Conservation (phyloP, 257 asterid species). For the Nicotiana attenuata region DNA sequence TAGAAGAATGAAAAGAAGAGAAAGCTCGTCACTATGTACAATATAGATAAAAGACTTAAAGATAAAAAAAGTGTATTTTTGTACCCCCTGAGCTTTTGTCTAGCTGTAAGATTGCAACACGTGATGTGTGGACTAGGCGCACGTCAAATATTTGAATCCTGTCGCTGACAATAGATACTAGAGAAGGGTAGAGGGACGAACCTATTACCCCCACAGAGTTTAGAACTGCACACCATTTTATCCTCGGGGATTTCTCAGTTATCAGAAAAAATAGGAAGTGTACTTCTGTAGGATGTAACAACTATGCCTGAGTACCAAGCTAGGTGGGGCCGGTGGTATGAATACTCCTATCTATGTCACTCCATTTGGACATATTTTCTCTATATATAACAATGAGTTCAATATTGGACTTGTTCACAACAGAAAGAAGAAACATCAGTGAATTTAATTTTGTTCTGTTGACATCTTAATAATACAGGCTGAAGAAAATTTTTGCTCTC, state of each 20-base stretch:
- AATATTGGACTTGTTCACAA: neutral
- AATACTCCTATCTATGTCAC: neutral
- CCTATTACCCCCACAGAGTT: too few relatives aligned
- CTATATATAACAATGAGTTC: neutral
- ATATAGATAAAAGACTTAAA: neutral
- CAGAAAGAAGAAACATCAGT: neutral
- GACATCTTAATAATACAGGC: neutral
- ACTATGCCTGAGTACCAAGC: neutral
- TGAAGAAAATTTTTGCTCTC: neutral
- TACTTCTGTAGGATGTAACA: neutral
- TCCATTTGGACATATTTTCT: neutral
- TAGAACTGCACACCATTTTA: too few relatives aligned
- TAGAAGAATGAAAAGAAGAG: neutral
- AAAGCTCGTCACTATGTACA: neutral
- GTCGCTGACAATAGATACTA: accelerated
- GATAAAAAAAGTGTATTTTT: neutral
- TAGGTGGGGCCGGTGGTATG: neutral
- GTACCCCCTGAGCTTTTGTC: too few relatives aligned
- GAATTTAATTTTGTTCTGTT: neutral
- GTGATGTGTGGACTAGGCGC: too few relatives aligned
- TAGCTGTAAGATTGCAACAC: too few relatives aligned
- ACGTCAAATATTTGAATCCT: too few relatives aligned
- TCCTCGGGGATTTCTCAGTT: too few relatives aligned
- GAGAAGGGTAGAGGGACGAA: too few relatives aligned
- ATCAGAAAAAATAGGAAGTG: neutral